A percentile compares a stretch with the other conserved stretches of the same genome.
Conservation (phyloP, 129 eudicot species). For the Daucus carota region DNA sequence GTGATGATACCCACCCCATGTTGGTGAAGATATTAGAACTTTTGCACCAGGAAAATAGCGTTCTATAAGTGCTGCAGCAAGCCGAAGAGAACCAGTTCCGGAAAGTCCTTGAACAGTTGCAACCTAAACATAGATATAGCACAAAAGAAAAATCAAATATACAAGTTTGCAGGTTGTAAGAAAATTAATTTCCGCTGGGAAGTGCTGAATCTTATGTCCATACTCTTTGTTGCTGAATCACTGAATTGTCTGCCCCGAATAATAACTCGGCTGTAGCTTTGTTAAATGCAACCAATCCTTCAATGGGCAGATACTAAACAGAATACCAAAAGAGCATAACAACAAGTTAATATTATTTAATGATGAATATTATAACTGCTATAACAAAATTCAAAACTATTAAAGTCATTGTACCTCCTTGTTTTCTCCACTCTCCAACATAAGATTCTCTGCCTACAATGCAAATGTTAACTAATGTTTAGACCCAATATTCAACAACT, state of each 20-base stretch:
- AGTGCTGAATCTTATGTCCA: conserved; percentile 13
- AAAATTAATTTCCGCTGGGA: background rate
- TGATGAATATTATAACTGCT: background rate
- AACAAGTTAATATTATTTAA: background rate
- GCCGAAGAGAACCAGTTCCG: conserved; percentile 98
- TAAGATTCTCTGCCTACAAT: conserved; percentile 84
- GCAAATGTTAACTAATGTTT: conserved; percentile 5
- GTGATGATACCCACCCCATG: conserved; percentile 67
- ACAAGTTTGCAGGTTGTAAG: background rate
- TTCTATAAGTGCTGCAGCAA: conserved; percentile 92
- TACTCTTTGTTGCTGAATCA: conserved; percentile 72
- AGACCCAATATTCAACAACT: conserved; percentile 4
- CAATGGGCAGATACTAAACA: conserved; percentile 92
- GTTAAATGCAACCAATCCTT: conserved; percentile 98
- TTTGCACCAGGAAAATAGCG: conserved; percentile 95
- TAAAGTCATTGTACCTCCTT: conserved; percentile 51
- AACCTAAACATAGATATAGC: conserved; percentile 38
- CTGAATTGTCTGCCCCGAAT: conserved; percentile 83
- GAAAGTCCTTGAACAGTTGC: conserved; percentile 98
- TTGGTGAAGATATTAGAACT: conserved; percentile 84
- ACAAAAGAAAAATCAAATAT: background rate
- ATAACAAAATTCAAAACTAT: background rate
- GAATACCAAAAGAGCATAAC: conserved; percentile 15
- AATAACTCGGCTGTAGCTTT: conserved; percentile 87
- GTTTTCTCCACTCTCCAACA: conserved; percentile 91